Percentiles rank a stretch among this genome's conserved stretches.
Conservation (phyloP, 2,329 filamentous ascomycete species). For the Neurospora sp. region DNA sequence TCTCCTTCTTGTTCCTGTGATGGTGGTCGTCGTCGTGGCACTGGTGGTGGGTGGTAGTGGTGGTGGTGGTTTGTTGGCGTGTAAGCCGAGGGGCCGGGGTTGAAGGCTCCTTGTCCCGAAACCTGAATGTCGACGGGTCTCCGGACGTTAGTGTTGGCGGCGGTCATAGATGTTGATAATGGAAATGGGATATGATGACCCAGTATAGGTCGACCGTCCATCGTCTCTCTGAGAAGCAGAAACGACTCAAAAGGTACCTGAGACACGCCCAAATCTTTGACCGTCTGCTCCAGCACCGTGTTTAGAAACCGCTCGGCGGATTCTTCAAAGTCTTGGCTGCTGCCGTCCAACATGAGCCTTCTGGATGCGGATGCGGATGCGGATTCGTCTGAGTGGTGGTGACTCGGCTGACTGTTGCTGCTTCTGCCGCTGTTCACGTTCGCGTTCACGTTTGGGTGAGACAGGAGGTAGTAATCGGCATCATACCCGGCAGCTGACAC, state of each 20-base stretch:
- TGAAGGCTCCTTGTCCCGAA: neutral
- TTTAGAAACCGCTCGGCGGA: conserved; percentile 8
- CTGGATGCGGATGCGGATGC: neutral
- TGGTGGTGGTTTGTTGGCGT: neutral
- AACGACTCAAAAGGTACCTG: neutral
- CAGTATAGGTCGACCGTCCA: conserved; percentile 5
- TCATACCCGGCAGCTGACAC: neutral
- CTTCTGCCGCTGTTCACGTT: neutral
- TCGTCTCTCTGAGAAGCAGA: conserved; percentile 3
- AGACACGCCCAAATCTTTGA: neutral
- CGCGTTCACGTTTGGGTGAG: neutral
- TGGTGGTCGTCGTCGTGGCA: too few relatives aligned
- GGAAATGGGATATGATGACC: neutral
- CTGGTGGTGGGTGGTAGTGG: too few relatives aligned
- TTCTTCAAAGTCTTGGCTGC: conserved; percentile 1
- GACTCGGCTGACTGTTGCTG: neutral
- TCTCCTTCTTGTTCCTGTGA: too few relatives aligned
- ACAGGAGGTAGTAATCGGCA: neutral
- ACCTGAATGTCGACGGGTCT: neutral
- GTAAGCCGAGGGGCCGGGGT: neutral
- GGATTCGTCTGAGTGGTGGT: neutral
- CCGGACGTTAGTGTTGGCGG: neutral
- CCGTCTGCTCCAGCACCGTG: conserved; percentile 7
- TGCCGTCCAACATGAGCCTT: neutral
- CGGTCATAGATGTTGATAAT: neutral